Conservation (phyloP, 306 rosid species). For the Malus fusca region DNA sequence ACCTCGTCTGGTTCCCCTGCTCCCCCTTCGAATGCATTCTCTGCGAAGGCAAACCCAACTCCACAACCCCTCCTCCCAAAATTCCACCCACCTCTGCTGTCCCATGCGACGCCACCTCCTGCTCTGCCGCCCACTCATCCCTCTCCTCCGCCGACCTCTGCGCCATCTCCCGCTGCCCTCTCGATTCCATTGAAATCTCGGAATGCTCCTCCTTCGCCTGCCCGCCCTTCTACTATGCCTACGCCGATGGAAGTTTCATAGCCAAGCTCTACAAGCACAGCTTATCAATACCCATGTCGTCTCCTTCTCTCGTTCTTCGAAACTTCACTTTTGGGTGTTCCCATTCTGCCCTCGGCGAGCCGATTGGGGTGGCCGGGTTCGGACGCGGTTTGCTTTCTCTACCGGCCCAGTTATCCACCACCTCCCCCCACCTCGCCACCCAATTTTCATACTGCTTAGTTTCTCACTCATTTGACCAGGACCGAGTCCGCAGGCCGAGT, state of each 20-base stretch:
- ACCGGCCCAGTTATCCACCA: slow-evolving; percentile 61
- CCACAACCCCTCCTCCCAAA: slow-evolving; percentile 32
- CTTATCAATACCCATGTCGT: slow-evolving; percentile 33
- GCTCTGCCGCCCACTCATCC: slow-evolving; percentile 62
- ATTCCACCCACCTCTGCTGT: slow-evolving; percentile 29
- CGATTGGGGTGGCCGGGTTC: slow-evolving; percentile 89
- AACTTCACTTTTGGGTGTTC: slow-evolving; percentile 92
- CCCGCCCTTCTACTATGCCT: slow-evolving; percentile 85
- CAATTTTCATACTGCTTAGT: slow-evolving; percentile 83
- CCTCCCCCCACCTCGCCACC: slow-evolving; percentile 64
- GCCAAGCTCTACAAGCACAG: slow-evolving; percentile 48
- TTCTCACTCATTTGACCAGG: slow-evolving; percentile 67
- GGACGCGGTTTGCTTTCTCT: slow-evolving; percentile 72
- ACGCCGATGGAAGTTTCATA: slow-evolving; percentile 79
- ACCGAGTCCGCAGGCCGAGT: slow-evolving; percentile 60
- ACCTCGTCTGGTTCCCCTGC: slow-evolving; percentile 95
- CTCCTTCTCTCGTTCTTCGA: slow-evolving; percentile 38
- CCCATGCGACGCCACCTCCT: slow-evolving; percentile 62
- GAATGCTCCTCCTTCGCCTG: slow-evolving; percentile 61
- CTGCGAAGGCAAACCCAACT: slow-evolving; percentile 71
- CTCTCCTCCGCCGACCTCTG: slow-evolving; percentile 56
- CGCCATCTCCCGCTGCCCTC: slow-evolving; percentile 70
- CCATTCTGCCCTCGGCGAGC: slow-evolving; percentile 78
- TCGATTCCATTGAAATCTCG: slow-evolving; percentile 61
- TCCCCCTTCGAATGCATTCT: slow-evolving; percentile 84